Evolutionary conservation across 2,329 filamentous ascomycete genomes (phyloP).

Genomic region (Nemania sp.): DNA sequence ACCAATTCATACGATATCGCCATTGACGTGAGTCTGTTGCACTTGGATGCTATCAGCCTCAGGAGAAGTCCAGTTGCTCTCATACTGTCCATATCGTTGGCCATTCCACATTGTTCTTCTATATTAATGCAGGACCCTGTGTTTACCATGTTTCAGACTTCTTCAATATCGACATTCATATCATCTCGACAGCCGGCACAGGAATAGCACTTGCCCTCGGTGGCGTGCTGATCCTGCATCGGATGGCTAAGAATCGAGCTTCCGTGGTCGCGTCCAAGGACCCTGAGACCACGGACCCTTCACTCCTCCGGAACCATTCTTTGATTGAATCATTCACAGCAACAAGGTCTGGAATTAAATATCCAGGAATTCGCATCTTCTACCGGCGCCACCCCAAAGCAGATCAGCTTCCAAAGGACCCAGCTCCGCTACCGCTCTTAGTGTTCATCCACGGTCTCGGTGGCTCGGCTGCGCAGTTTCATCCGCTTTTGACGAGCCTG

Average conservation of each 20-base stretch:
- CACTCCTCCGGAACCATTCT: slow-evolving; percentile 78
- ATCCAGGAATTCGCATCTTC: slow-evolving; percentile 79
- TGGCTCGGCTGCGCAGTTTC: slow-evolving; percentile 89
- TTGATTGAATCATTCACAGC: slow-evolving; percentile 74
- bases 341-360: slow-evolving; percentile 62
- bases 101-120: slow-evolving; percentile 2
- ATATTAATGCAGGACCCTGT: slow-evolving; percentile 19
- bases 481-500: slow-evolving; percentile 77
- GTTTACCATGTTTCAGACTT: slow-evolving; percentile 33
- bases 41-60: slow-evolving; percentile 1
- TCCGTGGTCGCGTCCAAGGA: slow-evolving; percentile 38
- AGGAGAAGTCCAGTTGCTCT: not conserved
- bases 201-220: slow-evolving; percentile 30
- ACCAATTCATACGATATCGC: slow-evolving; percentile 11
- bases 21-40: slow-evolving; percentile 10
- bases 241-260: slow-evolving; percentile 33
- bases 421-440: slow-evolving; percentile 76
- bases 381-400: slow-evolving; percentile 80
- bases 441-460: slow-evolving; percentile 93
- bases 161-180: slow-evolving; percentile 21
- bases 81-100: not conserved
- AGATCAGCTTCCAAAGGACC: slow-evolving; percentile 74
- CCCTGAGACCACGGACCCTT: slow-evolving; percentile 67
- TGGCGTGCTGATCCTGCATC: slow-evolving; percentile 29
- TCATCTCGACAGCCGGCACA: slow-evolving; percentile 23